Percentiles rank a stretch among this genome's conserved stretches.
Evolutionary conservation across 176 grass and related monocot genomes (phyloP).

Genomic region (Rhynchospora breviuscula): DNA sequence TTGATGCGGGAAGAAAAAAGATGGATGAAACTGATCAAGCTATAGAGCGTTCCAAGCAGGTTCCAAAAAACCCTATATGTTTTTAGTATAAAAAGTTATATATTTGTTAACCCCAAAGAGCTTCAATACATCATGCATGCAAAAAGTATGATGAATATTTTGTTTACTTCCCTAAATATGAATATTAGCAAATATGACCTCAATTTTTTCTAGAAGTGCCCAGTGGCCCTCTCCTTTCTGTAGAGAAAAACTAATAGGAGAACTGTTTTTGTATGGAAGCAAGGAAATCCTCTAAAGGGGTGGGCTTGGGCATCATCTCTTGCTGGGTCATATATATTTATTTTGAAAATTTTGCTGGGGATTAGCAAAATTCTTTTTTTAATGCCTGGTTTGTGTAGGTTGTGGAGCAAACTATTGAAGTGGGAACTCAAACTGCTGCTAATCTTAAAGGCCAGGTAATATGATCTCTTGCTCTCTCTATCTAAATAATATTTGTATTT

Average conservation of each 20-base stretch:
- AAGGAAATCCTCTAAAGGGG: background rate
- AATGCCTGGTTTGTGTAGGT: conserved; percentile 42
- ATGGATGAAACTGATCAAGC: conserved; percentile 97
- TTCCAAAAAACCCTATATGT: conserved; percentile 8
- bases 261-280: background rate
- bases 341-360: background rate
- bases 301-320: background rate
- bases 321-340: background rate
- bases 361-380: background rate
- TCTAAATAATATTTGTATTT: background rate
- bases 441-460: conserved; percentile 85
- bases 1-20: conserved; percentile 69
- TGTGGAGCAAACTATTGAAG: conserved; percentile 93
- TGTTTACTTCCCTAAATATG: background rate
- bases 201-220: conserved; percentile 19
- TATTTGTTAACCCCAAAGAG: background rate
- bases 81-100: background rate
- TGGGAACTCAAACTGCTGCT: conserved; percentile 91
- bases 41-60: conserved; percentile 91
- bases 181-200: background rate
- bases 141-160: background rate
- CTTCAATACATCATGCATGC: background rate
- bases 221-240: background rate
- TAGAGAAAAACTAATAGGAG: background rate
- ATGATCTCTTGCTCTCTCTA: conserved; percentile 11